Percentiles rank a stretch among this genome's conserved stretches.
phyloP scores from a whole-genome alignment of 345 rosid species.

The Populus alba region DNA sequence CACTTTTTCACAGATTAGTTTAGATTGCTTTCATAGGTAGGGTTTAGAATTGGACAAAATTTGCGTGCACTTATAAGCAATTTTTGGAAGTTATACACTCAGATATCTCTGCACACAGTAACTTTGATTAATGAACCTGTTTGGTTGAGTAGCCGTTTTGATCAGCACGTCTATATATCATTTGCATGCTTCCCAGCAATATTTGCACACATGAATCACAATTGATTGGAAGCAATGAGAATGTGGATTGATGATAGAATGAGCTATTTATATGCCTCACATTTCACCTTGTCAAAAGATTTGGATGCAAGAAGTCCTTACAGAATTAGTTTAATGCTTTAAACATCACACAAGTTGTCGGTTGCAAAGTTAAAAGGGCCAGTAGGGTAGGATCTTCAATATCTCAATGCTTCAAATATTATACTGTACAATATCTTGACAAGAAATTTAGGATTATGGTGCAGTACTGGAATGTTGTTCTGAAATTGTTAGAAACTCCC shows the following conservation, averaged over 20 bases:
- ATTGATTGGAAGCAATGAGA: background rate
- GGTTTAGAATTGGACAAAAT: background rate
- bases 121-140: background rate
- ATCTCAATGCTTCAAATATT: background rate
- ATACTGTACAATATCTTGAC: background rate
- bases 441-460: background rate
- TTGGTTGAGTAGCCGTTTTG: conserved; percentile 1
- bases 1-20: background rate
- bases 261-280: background rate
- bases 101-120: background rate
- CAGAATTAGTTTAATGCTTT: background rate
- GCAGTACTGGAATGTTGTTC: background rate
- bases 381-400: background rate
- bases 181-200: background rate
- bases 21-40: background rate
- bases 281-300: background rate
- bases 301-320: background rate
- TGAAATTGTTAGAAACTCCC: background rate
- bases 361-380: background rate
- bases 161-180: background rate
- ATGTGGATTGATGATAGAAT: background rate
- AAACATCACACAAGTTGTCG: background rate
- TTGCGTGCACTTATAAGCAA: background rate
- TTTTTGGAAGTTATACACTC: background rate
- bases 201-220: background rate